Evolutionary conservation across 2,329 filamentous ascomycete species (phyloP).

Genomic region (Diplodia corticola): DNA sequence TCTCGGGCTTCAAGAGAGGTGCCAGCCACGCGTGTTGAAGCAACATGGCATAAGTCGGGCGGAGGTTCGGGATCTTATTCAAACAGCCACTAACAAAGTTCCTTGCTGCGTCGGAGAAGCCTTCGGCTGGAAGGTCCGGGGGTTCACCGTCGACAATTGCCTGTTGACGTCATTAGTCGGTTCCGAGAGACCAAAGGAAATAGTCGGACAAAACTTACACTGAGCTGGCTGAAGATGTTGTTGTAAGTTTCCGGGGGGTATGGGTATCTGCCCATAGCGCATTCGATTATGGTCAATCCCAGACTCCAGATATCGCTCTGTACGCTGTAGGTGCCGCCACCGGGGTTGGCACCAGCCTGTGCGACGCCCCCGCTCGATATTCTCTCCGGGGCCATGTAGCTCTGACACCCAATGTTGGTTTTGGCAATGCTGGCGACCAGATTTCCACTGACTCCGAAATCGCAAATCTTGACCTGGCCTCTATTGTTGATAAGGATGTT

Average conservation of each 20-base stretch:
- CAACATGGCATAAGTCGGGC: slow-evolving; percentile 92
- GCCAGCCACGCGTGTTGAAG: slow-evolving; percentile 87
- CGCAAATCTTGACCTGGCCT: slow-evolving; percentile 96
- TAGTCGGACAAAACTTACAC: slow-evolving; percentile 62
- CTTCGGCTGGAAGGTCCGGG: slow-evolving; percentile 75
- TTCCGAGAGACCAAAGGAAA: background rate
- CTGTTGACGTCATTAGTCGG: slow-evolving; percentile 50
- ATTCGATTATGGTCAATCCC: slow-evolving; percentile 92
- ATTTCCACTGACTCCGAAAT: slow-evolving; percentile 96
- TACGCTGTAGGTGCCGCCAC: slow-evolving; percentile 89
- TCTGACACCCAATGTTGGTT: slow-evolving; percentile 98
- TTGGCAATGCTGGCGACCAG: slow-evolving; percentile 96
- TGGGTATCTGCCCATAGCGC: slow-evolving; percentile 89
- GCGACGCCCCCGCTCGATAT: slow-evolving; percentile 85
- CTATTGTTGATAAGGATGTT: slow-evolving; percentile 90
- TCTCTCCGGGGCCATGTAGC: slow-evolving; percentile 97
- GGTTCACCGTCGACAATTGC: slow-evolving; percentile 98
- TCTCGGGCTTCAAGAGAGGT: slow-evolving; percentile 72
- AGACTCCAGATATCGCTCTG: slow-evolving; percentile 98
- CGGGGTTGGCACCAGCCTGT: slow-evolving; percentile 64
- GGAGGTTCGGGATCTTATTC: slow-evolving; percentile 86
- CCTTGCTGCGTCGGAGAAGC: slow-evolving; percentile 75
- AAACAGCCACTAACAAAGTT: slow-evolving; percentile 89
- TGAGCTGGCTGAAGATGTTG: slow-evolving; percentile 96
- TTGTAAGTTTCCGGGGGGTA: slow-evolving; percentile 97